phyloP scores from a whole-genome alignment of 202 grass and related monocot genomes.

The Cymbopogon flexuosus region DNA sequence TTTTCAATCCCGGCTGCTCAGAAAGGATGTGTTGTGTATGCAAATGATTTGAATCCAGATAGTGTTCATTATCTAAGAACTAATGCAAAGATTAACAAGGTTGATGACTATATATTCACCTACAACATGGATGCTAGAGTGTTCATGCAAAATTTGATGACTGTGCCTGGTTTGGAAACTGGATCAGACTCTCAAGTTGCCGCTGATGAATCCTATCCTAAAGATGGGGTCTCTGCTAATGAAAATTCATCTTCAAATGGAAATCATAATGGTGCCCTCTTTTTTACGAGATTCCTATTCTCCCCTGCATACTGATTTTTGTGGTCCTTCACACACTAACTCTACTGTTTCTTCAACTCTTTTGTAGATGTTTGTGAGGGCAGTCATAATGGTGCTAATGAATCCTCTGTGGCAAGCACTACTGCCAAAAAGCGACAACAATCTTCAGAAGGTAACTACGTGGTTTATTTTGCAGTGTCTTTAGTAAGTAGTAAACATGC shows the following conservation, averaged over 20 bases:
- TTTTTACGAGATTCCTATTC: background rate
- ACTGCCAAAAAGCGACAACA: constrained; percentile 64
- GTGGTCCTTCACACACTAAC: constrained; percentile 14
- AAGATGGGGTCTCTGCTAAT: constrained; percentile 18
- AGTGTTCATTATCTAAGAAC: constrained; percentile 66
- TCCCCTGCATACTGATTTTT: constrained; percentile 1
- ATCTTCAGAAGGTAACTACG: constrained; percentile 45
- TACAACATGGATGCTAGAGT: constrained; percentile 90
- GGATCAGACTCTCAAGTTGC: constrained; percentile 28
- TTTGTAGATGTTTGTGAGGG: constrained; percentile 40
- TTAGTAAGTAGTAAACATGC: background rate
- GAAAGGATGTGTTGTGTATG: constrained; percentile 86
- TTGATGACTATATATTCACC: constrained; percentile 63
- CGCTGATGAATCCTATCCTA: constrained; percentile 17
- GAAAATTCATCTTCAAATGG: constrained; percentile 38
- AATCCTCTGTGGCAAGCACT: constrained; percentile 33
- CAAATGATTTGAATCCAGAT: constrained; percentile 95
- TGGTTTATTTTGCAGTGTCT: constrained; percentile 1
- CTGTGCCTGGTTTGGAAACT: constrained; percentile 39
- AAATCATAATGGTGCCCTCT: constrained; percentile 38
- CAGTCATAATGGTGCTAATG: constrained; percentile 29
- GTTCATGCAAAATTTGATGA: constrained; percentile 66
- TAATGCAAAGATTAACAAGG: constrained; percentile 84
- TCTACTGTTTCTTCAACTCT: background rate
- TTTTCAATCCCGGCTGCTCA: constrained; percentile 81